Percentiles rank a stretch among this genome's conserved stretches.
These are phyloP conservation scores for Lippia alba DNA, from an alignment of 305 asterid species.

Conservation along the genomic window DNA sequence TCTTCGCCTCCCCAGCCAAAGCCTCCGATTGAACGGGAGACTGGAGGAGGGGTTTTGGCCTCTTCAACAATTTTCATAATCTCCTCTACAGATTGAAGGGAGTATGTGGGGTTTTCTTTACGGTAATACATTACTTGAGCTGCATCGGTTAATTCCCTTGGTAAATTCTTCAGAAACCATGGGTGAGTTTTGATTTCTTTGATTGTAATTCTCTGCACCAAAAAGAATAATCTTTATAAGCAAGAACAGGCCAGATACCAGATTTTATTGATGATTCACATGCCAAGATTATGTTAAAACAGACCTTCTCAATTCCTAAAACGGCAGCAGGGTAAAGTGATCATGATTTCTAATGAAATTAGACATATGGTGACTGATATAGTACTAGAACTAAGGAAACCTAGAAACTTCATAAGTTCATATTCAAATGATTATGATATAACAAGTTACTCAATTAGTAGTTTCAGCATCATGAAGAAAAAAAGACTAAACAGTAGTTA, in stretches of 20 bases:
- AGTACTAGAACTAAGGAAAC: background rate
- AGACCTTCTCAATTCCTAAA: background rate
- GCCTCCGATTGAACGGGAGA: conserved; percentile 70
- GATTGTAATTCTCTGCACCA: conserved; percentile 78
- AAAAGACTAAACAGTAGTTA: background rate
- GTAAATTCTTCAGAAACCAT: conserved; percentile 93
- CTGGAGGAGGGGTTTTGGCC: conserved; percentile 79
- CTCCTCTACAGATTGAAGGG: conserved; percentile 78
- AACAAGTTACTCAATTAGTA: background rate
- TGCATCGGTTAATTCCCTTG: conserved; percentile 88
- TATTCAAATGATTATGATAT: background rate
- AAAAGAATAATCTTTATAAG: background rate
- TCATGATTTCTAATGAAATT: background rate
- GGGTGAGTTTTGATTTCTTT: conserved; percentile 91
- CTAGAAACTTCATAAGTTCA: background rate
- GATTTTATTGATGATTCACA: background rate
- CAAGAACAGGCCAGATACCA: background rate
- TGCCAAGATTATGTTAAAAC: background rate
- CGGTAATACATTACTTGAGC: conserved; percentile 79
- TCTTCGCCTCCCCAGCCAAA: conserved; percentile 94
- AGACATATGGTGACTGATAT: background rate
- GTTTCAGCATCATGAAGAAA: background rate
- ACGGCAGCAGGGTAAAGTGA: background rate
- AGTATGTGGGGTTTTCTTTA: conserved; percentile 83
- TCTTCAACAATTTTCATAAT: conserved; percentile 83